Percentiles rank a stretch among this genome's conserved stretches.
Evolutionary conservation across 192 early-diverging fungal species (phyloP).

Genomic region (Backusella parvicylindrica): DNA sequence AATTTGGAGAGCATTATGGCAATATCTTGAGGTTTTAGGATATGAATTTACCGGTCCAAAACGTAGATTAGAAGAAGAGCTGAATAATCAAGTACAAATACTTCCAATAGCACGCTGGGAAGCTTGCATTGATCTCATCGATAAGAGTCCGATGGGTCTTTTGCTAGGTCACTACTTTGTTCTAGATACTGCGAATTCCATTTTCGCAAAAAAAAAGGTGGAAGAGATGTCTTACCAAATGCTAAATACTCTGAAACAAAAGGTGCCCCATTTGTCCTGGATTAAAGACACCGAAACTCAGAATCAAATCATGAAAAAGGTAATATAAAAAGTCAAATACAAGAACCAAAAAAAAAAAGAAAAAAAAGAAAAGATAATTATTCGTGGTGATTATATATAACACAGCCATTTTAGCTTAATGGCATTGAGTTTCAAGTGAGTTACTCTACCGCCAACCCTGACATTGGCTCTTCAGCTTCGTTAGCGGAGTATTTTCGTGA

Average conservation of each 20-base stretch:
- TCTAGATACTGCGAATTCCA: constrained; percentile 4
- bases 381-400: background rate
- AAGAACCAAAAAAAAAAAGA: background rate
- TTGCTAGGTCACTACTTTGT: constrained; percentile 45
- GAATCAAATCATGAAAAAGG: background rate
- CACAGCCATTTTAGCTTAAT: background rate
- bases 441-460: background rate
- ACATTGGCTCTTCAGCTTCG: background rate
- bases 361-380: background rate
- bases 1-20: constrained; percentile 43
- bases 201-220: background rate
- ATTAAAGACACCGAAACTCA: background rate
- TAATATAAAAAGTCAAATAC: background rate
- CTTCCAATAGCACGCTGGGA: constrained; percentile 43
- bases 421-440: constrained; percentile 12
- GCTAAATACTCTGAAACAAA: background rate
- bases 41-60: constrained; percentile 38
- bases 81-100: constrained; percentile 42
- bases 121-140: constrained; percentile 21
- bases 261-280: constrained; percentile 1
- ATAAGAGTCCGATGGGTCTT: constrained; percentile 27
- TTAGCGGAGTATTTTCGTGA: constrained; percentile 8
- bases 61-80: constrained; percentile 22
- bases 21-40: constrained; percentile 31
- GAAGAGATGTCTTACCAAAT: constrained; percentile 1